These are phyloP conservation scores for Talaromyces funiculosus DNA, from an alignment of 2,329 filamentous ascomycete species.

Conservation along the genomic window DNA sequence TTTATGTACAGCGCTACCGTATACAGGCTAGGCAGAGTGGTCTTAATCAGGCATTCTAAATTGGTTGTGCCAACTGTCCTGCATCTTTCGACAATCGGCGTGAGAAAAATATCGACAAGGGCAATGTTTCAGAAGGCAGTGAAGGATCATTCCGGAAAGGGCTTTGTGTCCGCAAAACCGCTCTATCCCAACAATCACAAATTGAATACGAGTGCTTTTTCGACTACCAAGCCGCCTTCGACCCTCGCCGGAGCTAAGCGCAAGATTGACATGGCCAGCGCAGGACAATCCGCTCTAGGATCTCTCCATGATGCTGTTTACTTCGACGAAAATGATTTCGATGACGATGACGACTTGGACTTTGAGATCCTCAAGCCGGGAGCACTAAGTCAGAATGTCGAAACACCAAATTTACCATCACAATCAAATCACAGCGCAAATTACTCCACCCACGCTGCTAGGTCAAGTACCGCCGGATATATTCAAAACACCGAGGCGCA, in stretches of 20 bases:
- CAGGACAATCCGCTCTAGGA: conserved; percentile 30
- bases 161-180: conserved; percentile 20
- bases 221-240: conserved; percentile 18
- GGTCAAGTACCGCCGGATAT: background rate
- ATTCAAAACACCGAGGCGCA: background rate
- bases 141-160: conserved; percentile 29
- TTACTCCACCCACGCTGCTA: background rate
- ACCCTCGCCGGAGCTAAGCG: conserved; percentile 31
- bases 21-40: conserved; percentile 16
- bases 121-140: conserved; percentile 40
- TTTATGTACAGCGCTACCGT: conserved; percentile 14
- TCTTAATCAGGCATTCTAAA: conserved; percentile 20
- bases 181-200: conserved; percentile 28
- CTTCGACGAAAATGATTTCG: conserved; percentile 78
- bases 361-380: conserved; percentile 29
- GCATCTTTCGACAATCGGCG: conserved; percentile 23
- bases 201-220: conserved; percentile 20
- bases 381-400: conserved; percentile 17
- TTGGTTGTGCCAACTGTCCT: conserved; percentile 21
- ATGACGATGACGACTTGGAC: conserved; percentile 73
- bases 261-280: conserved; percentile 32
- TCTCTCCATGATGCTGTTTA: conserved; percentile 49
- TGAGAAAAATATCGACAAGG: background rate
- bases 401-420: background rate
- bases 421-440: background rate